Percentiles rank a stretch among this genome's conserved stretches.
phyloP scores from a whole-genome alignment of 345 rosid genomes.

The Boechera retrofracta region DNA sequence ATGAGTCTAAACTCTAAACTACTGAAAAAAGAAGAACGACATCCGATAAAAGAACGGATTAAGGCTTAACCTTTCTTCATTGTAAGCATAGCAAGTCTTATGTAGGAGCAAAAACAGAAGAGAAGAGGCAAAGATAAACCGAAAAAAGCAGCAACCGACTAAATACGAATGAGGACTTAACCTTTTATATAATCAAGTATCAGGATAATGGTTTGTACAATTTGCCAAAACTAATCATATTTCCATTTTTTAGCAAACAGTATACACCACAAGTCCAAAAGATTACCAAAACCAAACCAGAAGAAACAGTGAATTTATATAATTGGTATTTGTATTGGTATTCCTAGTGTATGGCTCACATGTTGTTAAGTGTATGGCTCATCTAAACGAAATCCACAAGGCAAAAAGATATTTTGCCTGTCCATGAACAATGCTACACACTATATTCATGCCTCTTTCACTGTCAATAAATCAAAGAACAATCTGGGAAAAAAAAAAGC shows the following conservation, averaged over 20 bases:
- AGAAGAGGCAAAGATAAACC: constrained; percentile 11
- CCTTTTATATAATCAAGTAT: neutral
- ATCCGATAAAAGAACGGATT: neutral
- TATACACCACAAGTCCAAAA: constrained; percentile 23
- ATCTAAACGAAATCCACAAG: constrained; percentile 22
- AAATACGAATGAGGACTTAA: neutral
- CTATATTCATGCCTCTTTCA: constrained; percentile 12
- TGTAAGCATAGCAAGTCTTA: neutral
- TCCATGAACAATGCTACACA: constrained; percentile 20
- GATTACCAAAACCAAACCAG: constrained; percentile 20
- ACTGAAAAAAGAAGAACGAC: neutral
- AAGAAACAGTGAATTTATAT: neutral
- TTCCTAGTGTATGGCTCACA: too few relatives aligned
- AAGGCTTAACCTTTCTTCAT: too few relatives aligned
- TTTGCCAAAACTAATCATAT: constrained; percentile 5
- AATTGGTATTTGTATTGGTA: neutral
- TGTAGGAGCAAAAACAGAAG: neutral
- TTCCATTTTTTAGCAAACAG: constrained; percentile 30
- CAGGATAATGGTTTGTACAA: neutral
- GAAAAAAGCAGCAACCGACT: neutral
- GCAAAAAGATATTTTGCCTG: constrained; percentile 14
- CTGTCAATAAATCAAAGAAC: constrained; percentile 23
- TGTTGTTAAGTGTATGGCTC: too few relatives aligned
- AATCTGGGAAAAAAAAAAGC: neutral
- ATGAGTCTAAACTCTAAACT: neutral